These are phyloP conservation scores for Mycosphaerella sp. DNA, from an alignment of 2,329 filamentous ascomycete genomes.

Conservation along the genomic window DNA sequence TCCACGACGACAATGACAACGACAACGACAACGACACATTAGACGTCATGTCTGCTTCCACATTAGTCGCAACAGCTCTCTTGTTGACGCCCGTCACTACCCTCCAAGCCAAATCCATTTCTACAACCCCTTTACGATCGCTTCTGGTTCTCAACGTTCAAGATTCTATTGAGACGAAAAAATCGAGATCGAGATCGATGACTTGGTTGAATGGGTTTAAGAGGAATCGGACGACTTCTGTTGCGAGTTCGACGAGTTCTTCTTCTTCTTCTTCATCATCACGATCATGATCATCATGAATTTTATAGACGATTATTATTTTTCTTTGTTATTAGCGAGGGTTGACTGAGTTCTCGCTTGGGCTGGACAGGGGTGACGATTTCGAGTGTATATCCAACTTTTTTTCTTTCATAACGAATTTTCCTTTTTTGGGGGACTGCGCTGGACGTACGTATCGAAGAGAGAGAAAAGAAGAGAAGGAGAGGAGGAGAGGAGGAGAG, in stretches of 20 bases:
- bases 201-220: constrained; percentile 1
- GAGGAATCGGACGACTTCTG: background rate
- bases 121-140: background rate
- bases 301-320: too few species aligned
- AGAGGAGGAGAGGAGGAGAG: too few species aligned
- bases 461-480: too few species aligned
- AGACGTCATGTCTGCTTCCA: constrained; percentile 4
- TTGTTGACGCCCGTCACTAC: constrained; percentile 1
- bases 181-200: background rate
- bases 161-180: background rate
- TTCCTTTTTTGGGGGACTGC: too few species aligned
- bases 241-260: background rate
- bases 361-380: too few species aligned
- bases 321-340: too few species aligned
- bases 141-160: background rate
- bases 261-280: too few species aligned
- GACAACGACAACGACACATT: background rate
- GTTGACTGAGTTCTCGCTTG: too few species aligned
- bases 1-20: background rate
- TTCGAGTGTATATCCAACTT: too few species aligned
- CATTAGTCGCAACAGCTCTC: background rate
- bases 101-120: constrained; percentile 1
- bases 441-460: too few species aligned
- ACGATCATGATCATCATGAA: too few species aligned
- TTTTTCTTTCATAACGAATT: too few species aligned